These are phyloP conservation scores for Wakefieldia striispora DNA, from an alignment of 768 basidiomycete species.

Conservation along the genomic window DNA sequence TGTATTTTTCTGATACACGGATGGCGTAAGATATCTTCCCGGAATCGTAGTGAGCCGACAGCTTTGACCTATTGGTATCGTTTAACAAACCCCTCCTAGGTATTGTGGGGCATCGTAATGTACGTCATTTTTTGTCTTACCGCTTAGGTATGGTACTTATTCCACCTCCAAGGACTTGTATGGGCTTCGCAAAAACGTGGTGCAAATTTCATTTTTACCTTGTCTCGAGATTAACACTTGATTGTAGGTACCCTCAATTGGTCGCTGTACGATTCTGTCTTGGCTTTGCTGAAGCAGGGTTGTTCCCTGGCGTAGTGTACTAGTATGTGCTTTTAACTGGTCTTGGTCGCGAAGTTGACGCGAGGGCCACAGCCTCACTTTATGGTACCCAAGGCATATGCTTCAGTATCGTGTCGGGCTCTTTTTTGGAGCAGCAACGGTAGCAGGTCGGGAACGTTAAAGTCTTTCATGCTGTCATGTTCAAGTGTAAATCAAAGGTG, in stretches of 20 bases:
- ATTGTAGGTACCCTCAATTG: constrained; percentile 55
- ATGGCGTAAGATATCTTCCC: constrained; percentile 53
- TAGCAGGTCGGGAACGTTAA: constrained; percentile 40
- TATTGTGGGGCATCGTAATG: constrained; percentile 66
- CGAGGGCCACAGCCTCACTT: constrained; percentile 42
- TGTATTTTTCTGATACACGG: neutral
- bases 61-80: neutral
- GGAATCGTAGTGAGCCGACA: constrained; percentile 51
- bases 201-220: neutral
- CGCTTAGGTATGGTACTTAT: neutral
- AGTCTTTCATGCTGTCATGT: accelerated
- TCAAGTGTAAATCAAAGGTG: constrained; percentile 27
- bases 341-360: neutral
- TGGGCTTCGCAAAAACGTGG: constrained; percentile 68
- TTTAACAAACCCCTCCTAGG: constrained; percentile 32
- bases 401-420: constrained; percentile 58
- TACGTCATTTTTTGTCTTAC: constrained; percentile 22
- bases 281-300: constrained; percentile 65
- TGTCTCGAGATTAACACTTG: neutral
- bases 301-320: constrained; percentile 73
- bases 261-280: constrained; percentile 57
- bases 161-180: constrained; percentile 44
- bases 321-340: constrained; percentile 43
- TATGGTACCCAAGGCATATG: constrained; percentile 68
- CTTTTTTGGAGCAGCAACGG: constrained; percentile 64